Conservation (phyloP, 306 rosid genomes). For the Psophocarpus tetragonolobus region DNA sequence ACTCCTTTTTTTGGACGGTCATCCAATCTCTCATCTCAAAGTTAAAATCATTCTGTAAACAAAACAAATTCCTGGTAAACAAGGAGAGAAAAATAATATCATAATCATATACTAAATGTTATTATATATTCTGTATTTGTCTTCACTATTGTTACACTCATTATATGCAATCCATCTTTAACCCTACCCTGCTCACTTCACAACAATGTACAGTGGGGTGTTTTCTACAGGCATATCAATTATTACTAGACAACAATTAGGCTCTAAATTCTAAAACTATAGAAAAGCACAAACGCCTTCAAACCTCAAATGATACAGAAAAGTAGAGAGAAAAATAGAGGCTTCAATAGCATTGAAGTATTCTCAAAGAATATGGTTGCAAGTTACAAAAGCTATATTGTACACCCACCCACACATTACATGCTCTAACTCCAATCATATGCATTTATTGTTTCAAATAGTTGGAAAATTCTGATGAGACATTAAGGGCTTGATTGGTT, state of each 20-base stretch:
- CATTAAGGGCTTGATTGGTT: too few species aligned
- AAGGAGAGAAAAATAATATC: constrained; percentile 22
- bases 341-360: background rate
- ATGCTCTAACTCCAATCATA: background rate
- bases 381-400: background rate
- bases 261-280: constrained; percentile 3
- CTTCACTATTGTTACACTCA: background rate
- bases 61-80: constrained; percentile 29
- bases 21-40: constrained; percentile 97
- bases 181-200: constrained; percentile 1
- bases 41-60: constrained; percentile 72
- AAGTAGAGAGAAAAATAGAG: background rate
- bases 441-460: background rate
- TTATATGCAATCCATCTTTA: background rate
- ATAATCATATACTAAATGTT: background rate
- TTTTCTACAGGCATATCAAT: background rate
- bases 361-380: background rate
- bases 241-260: constrained; percentile 7
- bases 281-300: background rate
- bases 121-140: background rate
- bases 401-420: background rate
- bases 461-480: background rate
- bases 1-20: constrained; percentile 62
- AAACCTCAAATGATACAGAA: constrained; percentile 1
- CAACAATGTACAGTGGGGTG: background rate